phyloP scores from a whole-genome alignment of 169 alveolate species.

The Plasmodium chabaudi region DNA sequence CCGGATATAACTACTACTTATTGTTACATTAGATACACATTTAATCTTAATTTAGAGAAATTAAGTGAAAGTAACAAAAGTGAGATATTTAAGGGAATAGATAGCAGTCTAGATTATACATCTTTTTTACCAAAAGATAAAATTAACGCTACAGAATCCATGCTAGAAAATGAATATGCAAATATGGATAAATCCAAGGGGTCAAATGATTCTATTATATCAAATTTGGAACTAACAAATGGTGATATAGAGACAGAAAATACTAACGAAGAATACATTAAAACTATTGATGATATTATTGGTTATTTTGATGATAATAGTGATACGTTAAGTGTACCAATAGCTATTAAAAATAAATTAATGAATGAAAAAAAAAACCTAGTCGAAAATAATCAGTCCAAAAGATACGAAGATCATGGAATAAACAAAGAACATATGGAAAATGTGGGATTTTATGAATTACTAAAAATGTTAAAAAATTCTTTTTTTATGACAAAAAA shows the following conservation, averaged over 20 bases:
- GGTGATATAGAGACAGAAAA: not conserved
- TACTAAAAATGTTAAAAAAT: slow-evolving; percentile 30
- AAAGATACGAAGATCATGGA: not conserved
- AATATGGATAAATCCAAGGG: slow-evolving; percentile 22
- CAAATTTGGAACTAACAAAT: slow-evolving; percentile 45
- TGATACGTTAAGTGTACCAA: slow-evolving; percentile 14
- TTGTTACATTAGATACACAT: slow-evolving; percentile 67
- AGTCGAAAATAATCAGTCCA: not conserved
- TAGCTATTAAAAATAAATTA: slow-evolving; percentile 29
- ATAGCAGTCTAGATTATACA: slow-evolving; percentile 36
- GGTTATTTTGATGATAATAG: slow-evolving; percentile 17
- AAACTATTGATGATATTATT: slow-evolving; percentile 52
- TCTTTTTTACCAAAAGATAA: slow-evolving; percentile 62
- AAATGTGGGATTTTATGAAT: slow-evolving; percentile 23
- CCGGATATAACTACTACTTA: slow-evolving; percentile 33
- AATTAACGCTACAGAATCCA: slow-evolving; percentile 34
- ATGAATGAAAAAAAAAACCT: slow-evolving; percentile 29
- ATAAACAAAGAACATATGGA: not conserved
- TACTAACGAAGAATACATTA: slow-evolving; percentile 30
- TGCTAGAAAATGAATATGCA: slow-evolving; percentile 44
- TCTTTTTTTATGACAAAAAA: slow-evolving; percentile 48
- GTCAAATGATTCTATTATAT: slow-evolving; percentile 27
- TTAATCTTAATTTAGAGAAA: slow-evolving; percentile 69
- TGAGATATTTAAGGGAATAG: slow-evolving; percentile 64
- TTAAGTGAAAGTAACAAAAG: slow-evolving; percentile 58